These are phyloP conservation scores for Ceraceosorus guamensis DNA, from an alignment of 1,284 basidiomycete genomes.

Conservation along the genomic window DNA sequence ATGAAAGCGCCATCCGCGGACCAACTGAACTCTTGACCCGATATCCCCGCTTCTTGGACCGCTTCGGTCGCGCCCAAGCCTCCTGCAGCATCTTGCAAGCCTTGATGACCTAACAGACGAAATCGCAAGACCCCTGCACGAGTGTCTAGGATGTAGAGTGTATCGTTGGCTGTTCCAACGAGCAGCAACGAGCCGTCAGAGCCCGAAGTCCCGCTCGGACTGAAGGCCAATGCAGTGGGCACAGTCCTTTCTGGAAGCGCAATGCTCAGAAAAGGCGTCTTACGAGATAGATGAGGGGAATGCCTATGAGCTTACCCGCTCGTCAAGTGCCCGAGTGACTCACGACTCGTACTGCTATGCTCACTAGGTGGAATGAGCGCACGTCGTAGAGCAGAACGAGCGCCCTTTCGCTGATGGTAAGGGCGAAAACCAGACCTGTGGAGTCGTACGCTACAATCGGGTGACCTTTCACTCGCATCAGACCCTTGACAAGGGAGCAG, in stretches of 20 bases:
- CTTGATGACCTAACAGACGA: too few relatives aligned
- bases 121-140: too few relatives aligned
- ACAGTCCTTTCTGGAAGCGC: constrained; percentile 66
- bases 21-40: too few relatives aligned
- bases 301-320: not conserved
- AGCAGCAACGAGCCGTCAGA: constrained; percentile 58
- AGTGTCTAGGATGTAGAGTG: constrained; percentile 65
- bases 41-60: too few relatives aligned
- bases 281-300: not conserved
- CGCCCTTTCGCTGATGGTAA: constrained; percentile 64
- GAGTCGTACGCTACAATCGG: constrained; percentile 86
- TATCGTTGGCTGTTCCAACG: constrained; percentile 82
- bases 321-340: not conserved
- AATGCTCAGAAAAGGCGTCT: constrained; percentile 75
- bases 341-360: constrained; percentile 13
- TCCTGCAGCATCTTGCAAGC: too few relatives aligned
- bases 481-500: constrained; percentile 41
- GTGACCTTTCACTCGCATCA: constrained; percentile 56
- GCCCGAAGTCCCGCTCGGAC: constrained; percentile 56
- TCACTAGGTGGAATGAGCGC: constrained; percentile 71
- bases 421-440: constrained; percentile 81
- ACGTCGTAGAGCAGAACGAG: constrained; percentile 62
- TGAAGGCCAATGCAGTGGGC: constrained; percentile 86
- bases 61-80: too few relatives aligned
- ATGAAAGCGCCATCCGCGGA: too few relatives aligned